Percentiles rank a stretch among this genome's conserved stretches.
phyloP scores from a whole-genome alignment of 2,329 filamentous ascomycete genomes.

The Hymenoscyphus albidus region DNA sequence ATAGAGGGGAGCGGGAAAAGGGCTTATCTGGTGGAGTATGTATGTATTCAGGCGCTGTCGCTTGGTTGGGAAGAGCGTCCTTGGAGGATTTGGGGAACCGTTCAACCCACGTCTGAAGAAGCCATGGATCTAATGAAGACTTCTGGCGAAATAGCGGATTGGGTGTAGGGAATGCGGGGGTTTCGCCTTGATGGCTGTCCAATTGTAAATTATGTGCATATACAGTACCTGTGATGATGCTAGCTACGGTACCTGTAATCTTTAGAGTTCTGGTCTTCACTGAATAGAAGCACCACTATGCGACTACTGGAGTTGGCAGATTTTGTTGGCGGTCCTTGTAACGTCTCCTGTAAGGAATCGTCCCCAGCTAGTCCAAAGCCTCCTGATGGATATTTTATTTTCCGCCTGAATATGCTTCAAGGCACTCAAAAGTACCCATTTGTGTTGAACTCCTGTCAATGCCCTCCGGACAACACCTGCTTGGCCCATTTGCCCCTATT shows the following conservation, averaged over 20 bases:
- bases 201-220: slow-evolving; percentile 3
- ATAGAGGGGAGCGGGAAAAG: slow-evolving; percentile 47
- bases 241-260: background rate
- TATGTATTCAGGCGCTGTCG: slow-evolving; percentile 56
- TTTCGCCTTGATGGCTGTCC: background rate
- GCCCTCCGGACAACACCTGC: background rate
- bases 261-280: background rate
- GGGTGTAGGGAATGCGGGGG: background rate
- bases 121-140: slow-evolving; percentile 24
- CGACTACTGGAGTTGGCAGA: background rate
- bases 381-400: too few species aligned
- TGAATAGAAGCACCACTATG: background rate
- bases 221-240: background rate
- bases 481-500: background rate
- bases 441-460: background rate
- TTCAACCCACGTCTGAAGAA: slow-evolving; percentile 48
- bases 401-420: too few species aligned
- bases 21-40: slow-evolving; percentile 57
- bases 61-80: slow-evolving; percentile 40
- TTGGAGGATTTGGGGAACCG: slow-evolving; percentile 65
- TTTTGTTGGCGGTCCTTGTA: too few species aligned
- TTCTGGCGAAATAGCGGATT: background rate
- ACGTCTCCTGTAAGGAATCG: too few species aligned
- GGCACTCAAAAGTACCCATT: too few species aligned
- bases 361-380: too few species aligned